phyloP scores from a whole-genome alignment of 331 rosid species.

The Stylosanthes scabra region DNA sequence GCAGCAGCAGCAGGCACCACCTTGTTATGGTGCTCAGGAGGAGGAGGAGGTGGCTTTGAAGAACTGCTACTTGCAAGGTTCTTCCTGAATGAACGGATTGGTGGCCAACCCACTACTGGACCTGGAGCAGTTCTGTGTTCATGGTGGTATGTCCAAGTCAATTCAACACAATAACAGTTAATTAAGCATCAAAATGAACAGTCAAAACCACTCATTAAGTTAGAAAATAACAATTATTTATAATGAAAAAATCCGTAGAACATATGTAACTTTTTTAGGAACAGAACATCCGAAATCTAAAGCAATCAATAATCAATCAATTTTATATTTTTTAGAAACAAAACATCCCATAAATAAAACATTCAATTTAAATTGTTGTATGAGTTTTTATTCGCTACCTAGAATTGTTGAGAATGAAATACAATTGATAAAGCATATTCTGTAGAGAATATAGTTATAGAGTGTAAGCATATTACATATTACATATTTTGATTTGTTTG shows the following conservation, averaged over 20 bases:
- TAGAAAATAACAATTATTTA: not conserved
- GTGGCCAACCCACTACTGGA: conserved; percentile 98
- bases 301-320: too few relatives aligned
- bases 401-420: too few relatives aligned
- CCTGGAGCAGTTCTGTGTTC: conserved; percentile 85
- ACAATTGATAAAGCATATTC: too few relatives aligned
- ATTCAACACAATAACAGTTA: not conserved
- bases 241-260: too few relatives aligned
- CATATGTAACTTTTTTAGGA: too few relatives aligned
- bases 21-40: conserved; percentile 43
- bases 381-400: too few relatives aligned
- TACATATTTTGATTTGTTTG: not conserved
- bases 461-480: not conserved
- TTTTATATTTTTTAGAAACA: too few relatives aligned
- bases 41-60: conserved; percentile 54
- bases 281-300: too few relatives aligned
- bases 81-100: conserved; percentile 87
- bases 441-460: too few relatives aligned
- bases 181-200: conserved; percentile 40
- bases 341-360: too few relatives aligned
- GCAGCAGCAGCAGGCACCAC: conserved; percentile 32
- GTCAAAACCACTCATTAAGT: conserved; percentile 5
- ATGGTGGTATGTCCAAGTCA: conserved; percentile 4
- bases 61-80: conserved; percentile 65
- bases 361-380: too few relatives aligned